These are phyloP conservation scores for Artemisia argyi DNA, from an alignment of 129 eudicot genomes.

Conservation along the genomic window DNA sequence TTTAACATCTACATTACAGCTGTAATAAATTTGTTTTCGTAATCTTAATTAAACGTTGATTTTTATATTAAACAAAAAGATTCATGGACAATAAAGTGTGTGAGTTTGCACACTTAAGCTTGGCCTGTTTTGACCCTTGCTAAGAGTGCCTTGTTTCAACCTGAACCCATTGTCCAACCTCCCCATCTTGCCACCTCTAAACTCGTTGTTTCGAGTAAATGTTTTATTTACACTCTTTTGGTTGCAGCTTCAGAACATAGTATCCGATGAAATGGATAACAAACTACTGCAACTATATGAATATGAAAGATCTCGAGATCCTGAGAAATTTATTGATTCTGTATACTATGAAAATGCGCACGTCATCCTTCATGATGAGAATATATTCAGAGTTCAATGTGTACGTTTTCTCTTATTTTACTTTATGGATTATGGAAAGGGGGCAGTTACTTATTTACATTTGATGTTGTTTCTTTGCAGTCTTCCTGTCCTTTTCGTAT, in stretches of 20 bases:
- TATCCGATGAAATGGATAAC: constrained; percentile 77
- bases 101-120: neutral
- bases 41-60: too few species aligned
- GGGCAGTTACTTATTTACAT: neutral
- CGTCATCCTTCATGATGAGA: constrained; percentile 87
- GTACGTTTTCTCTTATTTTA: constrained; percentile 46
- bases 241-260: constrained; percentile 87
- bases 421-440: neutral
- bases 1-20: too few species aligned
- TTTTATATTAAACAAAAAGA: too few species aligned
- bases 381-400: constrained; percentile 83
- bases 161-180: neutral
- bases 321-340: constrained; percentile 73
- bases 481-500: constrained; percentile 56
- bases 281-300: constrained; percentile 85
- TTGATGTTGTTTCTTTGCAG: constrained; percentile 35
- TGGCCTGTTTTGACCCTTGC: neutral
- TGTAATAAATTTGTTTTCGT: neutral
- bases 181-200: neutral
- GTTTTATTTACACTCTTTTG: constrained; percentile 13
- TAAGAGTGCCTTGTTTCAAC: neutral
- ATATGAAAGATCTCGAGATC: constrained; percentile 77
- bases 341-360: constrained; percentile 93
- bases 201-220: neutral
- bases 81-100: neutral